These are phyloP conservation scores for Cytospora leucostoma DNA, from an alignment of 2,329 filamentous ascomycete species.

Conservation along the genomic window DNA sequence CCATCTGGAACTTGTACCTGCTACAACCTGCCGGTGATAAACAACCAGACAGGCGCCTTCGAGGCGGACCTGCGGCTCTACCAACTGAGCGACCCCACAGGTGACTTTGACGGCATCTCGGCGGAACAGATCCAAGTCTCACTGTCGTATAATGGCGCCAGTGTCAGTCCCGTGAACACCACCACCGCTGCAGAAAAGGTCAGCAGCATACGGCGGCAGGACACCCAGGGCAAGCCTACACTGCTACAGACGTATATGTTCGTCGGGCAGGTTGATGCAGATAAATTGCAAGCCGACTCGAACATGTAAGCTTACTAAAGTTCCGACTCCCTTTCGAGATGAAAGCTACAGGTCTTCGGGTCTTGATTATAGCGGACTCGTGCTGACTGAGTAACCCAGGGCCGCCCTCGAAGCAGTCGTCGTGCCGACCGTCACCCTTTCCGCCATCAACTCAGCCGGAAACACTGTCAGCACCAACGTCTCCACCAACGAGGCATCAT, in stretches of 20 bases:
- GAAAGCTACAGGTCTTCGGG: not conserved
- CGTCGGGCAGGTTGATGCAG: slow-evolving; percentile 65
- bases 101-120: slow-evolving; percentile 53
- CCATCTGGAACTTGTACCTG: slow-evolving; percentile 77
- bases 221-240: slow-evolving; percentile 26
- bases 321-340: not conserved
- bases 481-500: slow-evolving; percentile 69
- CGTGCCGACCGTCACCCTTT: slow-evolving; percentile 68
- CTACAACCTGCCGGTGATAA: slow-evolving; percentile 76
- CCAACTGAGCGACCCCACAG: slow-evolving; percentile 63
- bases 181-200: slow-evolving; percentile 31
- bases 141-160: slow-evolving; percentile 56
- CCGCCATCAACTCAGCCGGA: slow-evolving; percentile 55
- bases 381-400: slow-evolving; percentile 40
- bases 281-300: slow-evolving; percentile 56
- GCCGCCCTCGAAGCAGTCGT: slow-evolving; percentile 62
- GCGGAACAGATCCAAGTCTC: slow-evolving; percentile 56
- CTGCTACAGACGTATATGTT: slow-evolving; percentile 67
- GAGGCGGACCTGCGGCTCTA: slow-evolving; percentile 77
- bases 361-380: not conserved
- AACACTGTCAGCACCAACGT: slow-evolving; percentile 62
- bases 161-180: slow-evolving; percentile 47
- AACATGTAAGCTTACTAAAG: slow-evolving; percentile 56
- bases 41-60: slow-evolving; percentile 69
- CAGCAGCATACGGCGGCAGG: slow-evolving; percentile 30